Evolutionary conservation across 2,329 filamentous ascomycete species (phyloP), one percentile per base, ranked within the genome.

Genomic region (Arthrobotrys entomopaga): DNA sequence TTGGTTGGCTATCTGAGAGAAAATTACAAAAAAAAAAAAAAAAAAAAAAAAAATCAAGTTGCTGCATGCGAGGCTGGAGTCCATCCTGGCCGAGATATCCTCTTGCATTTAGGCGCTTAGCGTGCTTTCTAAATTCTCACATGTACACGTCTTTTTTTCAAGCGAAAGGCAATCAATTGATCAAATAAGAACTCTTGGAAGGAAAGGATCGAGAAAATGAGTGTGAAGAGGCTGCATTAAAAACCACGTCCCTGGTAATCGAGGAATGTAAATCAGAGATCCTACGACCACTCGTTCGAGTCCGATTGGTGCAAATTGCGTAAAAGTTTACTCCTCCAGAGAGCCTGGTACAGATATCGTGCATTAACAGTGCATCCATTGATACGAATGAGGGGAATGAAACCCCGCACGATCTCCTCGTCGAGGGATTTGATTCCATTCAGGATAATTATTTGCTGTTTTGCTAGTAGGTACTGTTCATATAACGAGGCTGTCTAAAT

Each of bases 241-340:
- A 52, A 34, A 48, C 20, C 26, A 22, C 40, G 53, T n/a, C 49
- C 60, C 38, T 15, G 20, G 4, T 20, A 20, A 48, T 13, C 46
- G n/a, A 46, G 20, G 34, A 50, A 56, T 15, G 11, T 50, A 34
- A 40, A 22, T 43, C 26, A 34, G n/a, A 34, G 64, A 53, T 43
- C 42, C 40, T 4, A 16, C 40, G 53, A 57, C 54, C 38, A 43
- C 65, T 56, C 49, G 60, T 50, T 46, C 38, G 26, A 50, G 67
- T 40, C 24, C 60, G 43, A 73, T 73, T 73, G 67, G 67, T 46
- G 29, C 26, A 22, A 4, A 40, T 24, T 52, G 56, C 52, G 53
- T 38, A 46, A 20, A 10, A 43, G 11, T 43, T 16, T 3, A 43
- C 40, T 13, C 40, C 40, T 13, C 40, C 40, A 13, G 11, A 13